Evolutionary conservation across 192 early-diverging fungal species (phyloP), one percentile per base, ranked within the genome.

Genomic region (Backusella sp.): DNA sequence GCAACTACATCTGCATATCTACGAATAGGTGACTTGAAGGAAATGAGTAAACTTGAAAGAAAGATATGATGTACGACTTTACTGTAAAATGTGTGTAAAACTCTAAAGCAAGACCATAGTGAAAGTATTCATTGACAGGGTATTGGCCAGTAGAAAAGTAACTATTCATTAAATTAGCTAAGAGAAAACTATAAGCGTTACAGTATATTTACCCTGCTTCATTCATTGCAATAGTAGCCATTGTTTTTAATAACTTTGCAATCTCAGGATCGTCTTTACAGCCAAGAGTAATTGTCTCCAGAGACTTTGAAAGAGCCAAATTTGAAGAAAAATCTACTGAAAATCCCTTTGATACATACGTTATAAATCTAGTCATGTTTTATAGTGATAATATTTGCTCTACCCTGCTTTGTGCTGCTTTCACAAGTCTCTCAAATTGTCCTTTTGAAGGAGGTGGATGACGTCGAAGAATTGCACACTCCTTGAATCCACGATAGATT

Each of bases 61-160:
- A 12, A 39, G 3, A 66, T 36, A 66, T 37, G 15, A 7, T 30
- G 23, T 23, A 56, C 17, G 32, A 19, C n/a, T 77, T 75, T 85
- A 88, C 86, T 1, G 93, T 94, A 79, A 93, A 94, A 77, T 94
- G 93, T n/a, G 93, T 94, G 77, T 94, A 94, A 69, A 84, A 90
- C 6, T 88, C 90, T 46, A 92, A 77, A 1, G 93, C 93, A 72
- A 94, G 78, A 62, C 93, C 93, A 73, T 94, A 94, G 80, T 94
- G 93, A 42, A 77, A 80, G 75, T 88, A 91, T 26, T 87, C 80
- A 59, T 80, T 73, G 15, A 84, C 77, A n/a, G 67, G 28, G 14
- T 44, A 73, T 9, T 83, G 79, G 17, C 91, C 89, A 0, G 91
- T 86, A 1, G 90, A 91, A 72, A 94, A 87, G 73, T 94, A 94